phyloP scores from a whole-genome alignment of 345 rosid species.

The Camelina laxa region DNA sequence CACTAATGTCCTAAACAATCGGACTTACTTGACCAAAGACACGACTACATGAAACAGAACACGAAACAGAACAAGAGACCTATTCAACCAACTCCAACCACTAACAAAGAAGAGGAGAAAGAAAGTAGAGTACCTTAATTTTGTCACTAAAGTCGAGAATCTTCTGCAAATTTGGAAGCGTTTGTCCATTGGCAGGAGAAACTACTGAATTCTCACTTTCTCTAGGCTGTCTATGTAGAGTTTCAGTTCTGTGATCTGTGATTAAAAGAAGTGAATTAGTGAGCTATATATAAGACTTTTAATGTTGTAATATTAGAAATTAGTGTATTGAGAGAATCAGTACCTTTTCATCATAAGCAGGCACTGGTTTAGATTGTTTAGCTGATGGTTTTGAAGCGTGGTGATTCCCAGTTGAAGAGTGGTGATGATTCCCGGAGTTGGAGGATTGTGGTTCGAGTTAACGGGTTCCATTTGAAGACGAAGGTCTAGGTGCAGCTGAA shows the following conservation, averaged over 20 bases:
- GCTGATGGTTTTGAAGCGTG: constrained; percentile 57
- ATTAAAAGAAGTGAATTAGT: constrained; percentile 20
- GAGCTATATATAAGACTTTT: background rate
- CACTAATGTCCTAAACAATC: too few relatives aligned
- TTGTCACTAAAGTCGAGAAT: constrained; percentile 60
- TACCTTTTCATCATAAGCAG: constrained; percentile 89
- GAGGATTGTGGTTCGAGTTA: constrained; percentile 59
- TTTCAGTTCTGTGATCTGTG: constrained; percentile 93
- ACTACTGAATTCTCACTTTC: too few relatives aligned
- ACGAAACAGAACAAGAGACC: too few relatives aligned
- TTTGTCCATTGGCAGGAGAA: too few relatives aligned
- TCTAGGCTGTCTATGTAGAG: constrained; percentile 92
- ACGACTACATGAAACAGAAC: too few relatives aligned
- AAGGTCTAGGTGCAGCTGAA: constrained; percentile 59
- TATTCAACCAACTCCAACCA: too few relatives aligned
- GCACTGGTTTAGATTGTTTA: constrained; percentile 54
- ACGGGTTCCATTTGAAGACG: constrained; percentile 63
- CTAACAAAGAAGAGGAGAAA: constrained; percentile 17
- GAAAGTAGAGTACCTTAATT: constrained; percentile 59
- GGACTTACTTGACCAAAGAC: too few relatives aligned
- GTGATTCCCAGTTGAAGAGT: constrained; percentile 54
- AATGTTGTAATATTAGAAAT: background rate
- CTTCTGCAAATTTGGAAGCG: constrained; percentile 74
- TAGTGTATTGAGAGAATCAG: background rate
- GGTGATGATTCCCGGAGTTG: constrained; percentile 53